Conservation (phyloP, 140 eudicot genomes). For the Bidens hawaiensis region DNA sequence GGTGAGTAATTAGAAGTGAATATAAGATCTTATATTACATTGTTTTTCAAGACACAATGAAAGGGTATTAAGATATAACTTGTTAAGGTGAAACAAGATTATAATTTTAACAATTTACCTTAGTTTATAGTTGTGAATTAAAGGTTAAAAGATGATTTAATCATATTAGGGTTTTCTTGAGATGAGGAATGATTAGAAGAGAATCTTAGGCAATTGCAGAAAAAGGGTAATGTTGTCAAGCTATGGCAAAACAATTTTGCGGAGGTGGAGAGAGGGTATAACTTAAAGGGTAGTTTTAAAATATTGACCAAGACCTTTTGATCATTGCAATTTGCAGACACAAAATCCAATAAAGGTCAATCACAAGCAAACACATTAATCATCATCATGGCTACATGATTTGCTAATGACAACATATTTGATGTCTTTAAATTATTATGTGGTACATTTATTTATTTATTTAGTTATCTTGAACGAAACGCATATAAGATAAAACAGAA, state of each 20-base stretch:
- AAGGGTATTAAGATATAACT: conserved; percentile 12
- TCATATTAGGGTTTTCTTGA: conserved; percentile 21
- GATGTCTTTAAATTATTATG: conserved; percentile 14
- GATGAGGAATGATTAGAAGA: conserved; percentile 28
- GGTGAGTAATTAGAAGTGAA: too few relatives aligned
- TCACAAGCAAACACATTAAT: conserved; percentile 29
- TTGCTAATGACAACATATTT: conserved; percentile 26
- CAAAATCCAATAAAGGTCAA: conserved; percentile 34
- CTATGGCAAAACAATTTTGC: not conserved
- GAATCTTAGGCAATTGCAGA: conserved; percentile 17
- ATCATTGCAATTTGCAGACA: conserved; percentile 22
- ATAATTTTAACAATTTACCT: too few relatives aligned
- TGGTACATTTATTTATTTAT: not conserved
- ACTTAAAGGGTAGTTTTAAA: conserved; percentile 14
- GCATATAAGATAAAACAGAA: too few relatives aligned
- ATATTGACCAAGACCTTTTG: conserved; percentile 30
- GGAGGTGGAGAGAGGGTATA: not conserved
- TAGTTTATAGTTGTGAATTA: too few relatives aligned
- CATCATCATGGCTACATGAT: conserved; percentile 33
- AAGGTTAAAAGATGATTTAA: too few relatives aligned
- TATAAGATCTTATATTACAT: conserved; percentile 7
- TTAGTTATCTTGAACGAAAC: too few relatives aligned
- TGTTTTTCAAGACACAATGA: too few relatives aligned
- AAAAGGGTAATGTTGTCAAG: conserved; percentile 25
- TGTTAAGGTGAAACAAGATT: not conserved